Conservation (phyloP, 768 basidiomycete genomes). For the Cystofilobasidium ferigula region DNA sequence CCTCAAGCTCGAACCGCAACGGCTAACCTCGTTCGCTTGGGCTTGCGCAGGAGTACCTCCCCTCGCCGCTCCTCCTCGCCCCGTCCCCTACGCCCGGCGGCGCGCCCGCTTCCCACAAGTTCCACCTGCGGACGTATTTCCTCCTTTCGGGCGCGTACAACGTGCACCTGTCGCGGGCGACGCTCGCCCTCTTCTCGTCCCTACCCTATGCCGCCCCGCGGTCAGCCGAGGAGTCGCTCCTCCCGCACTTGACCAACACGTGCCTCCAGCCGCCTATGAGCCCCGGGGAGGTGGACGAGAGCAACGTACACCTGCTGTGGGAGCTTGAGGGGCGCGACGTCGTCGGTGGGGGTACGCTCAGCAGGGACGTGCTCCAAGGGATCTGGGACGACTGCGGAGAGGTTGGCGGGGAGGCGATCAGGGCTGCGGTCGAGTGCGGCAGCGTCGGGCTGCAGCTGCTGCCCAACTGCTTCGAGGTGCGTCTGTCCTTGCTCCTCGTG, state of each 20-base stretch:
- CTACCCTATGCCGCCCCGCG: constrained; percentile 52
- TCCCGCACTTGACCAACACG: constrained; percentile 82
- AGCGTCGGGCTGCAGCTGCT: constrained; percentile 48
- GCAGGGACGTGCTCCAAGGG: constrained; percentile 41
- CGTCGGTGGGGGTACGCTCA: constrained; percentile 31
- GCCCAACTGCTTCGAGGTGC: constrained; percentile 53
- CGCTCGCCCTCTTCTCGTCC: constrained; percentile 79
- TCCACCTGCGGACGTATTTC: constrained; percentile 80
- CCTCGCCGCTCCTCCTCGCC: constrained; percentile 65
- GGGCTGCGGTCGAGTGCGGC: constrained; percentile 62
- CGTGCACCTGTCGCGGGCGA: constrained; percentile 67
- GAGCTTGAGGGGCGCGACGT: constrained; percentile 56
- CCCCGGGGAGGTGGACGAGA: constrained; percentile 26
- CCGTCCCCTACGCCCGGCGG: constrained; percentile 52
- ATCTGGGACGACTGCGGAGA: constrained; percentile 55
- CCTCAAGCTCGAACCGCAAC: background rate
- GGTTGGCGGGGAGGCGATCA: constrained; percentile 64
- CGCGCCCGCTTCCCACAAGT: constrained; percentile 55
- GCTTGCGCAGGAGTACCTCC: constrained; percentile 64
- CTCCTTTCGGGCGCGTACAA: constrained; percentile 54
- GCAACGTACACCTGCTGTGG: constrained; percentile 58
- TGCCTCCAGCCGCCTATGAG: constrained; percentile 52
- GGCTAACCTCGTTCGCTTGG: background rate
- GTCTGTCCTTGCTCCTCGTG: constrained; percentile 11
- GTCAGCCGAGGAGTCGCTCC: constrained; percentile 39